A percentile compares a stretch with the other conserved stretches of the same genome.
Evolutionary conservation across 2,329 filamentous ascomycete genomes (phyloP).

Genomic region (Camillea tinctor): DNA sequence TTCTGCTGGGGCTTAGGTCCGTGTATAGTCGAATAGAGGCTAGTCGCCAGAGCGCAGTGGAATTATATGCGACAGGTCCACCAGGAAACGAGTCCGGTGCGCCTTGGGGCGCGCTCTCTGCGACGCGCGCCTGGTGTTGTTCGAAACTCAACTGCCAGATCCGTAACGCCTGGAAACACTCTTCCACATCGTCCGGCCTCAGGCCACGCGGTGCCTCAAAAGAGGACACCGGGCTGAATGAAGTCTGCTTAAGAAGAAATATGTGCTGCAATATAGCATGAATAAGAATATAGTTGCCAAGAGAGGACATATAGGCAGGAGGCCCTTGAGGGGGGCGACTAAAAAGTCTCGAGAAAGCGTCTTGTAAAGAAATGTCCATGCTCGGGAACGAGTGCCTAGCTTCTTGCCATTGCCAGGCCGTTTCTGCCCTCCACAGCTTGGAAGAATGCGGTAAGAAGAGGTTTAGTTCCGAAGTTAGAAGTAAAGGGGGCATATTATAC

Average conservation of each 20-base stretch:
- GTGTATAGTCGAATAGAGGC: conserved; percentile 66
- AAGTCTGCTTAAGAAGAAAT: conserved; percentile 65
- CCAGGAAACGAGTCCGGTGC: conserved; percentile 52
- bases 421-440: conserved; percentile 57
- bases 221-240: conserved; percentile 47
- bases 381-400: conserved; percentile 50
- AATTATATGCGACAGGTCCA: conserved; percentile 65
- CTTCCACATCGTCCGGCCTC: conserved; percentile 55
- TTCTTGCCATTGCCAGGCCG: conserved; percentile 60
- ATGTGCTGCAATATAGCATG: conserved; percentile 72
- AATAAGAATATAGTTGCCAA: conserved; percentile 70
- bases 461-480: conserved; percentile 60
- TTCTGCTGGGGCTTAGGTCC: conserved; percentile 61
- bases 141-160: conserved; percentile 61
- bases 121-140: conserved; percentile 51
- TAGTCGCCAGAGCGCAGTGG: conserved; percentile 58
- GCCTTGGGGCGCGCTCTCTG: conserved; percentile 46
- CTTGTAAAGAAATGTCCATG: conserved; percentile 54
- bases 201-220: conserved; percentile 52
- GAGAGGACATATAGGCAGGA: conserved; percentile 51
- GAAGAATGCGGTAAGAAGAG: conserved; percentile 54
- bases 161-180: conserved; percentile 53
- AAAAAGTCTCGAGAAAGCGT: conserved; percentile 56
- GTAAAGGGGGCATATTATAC: conserved; percentile 57
- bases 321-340: conserved; percentile 49